Conservation (phyloP, 2,329 filamentous ascomycete genomes). For the Phaeosphaeria sp. region DNA sequence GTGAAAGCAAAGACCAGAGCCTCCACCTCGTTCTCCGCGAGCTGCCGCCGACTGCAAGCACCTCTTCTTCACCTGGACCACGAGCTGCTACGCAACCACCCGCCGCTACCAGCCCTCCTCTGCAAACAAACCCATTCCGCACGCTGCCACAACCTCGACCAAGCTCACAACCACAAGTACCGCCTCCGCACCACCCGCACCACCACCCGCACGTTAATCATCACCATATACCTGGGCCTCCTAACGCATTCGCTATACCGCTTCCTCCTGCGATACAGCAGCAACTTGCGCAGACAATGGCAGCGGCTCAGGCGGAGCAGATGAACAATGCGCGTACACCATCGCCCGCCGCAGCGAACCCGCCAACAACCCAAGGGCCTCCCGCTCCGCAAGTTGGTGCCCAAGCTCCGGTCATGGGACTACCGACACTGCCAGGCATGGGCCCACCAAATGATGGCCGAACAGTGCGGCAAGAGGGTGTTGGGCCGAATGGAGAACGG, state of each 20-base stretch:
- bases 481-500: slow-evolving; percentile 59
- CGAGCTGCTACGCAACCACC: slow-evolving; percentile 33
- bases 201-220: slow-evolving; percentile 24
- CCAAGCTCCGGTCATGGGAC: slow-evolving; percentile 6
- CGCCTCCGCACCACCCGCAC: slow-evolving; percentile 17
- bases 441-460: slow-evolving; percentile 28
- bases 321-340: slow-evolving; percentile 7
- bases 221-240: slow-evolving; percentile 18
- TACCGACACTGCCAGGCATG: slow-evolving; percentile 9
- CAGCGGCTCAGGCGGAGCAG: slow-evolving; percentile 22
- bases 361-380: slow-evolving; percentile 10
- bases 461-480: slow-evolving; percentile 57
- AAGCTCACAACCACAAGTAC: slow-evolving; percentile 28
- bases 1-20: slow-evolving; percentile 44
- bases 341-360: slow-evolving; percentile 2
- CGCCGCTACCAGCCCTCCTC: slow-evolving; percentile 23
- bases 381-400: slow-evolving; percentile 13
- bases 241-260: slow-evolving; percentile 21
- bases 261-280: slow-evolving; percentile 33
- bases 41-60: slow-evolving; percentile 18
- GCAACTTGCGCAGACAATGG: slow-evolving; percentile 31
- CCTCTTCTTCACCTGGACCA: slow-evolving; percentile 25
- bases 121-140: slow-evolving; percentile 42
- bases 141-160: slow-evolving; percentile 33
- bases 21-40: slow-evolving; percentile 49